These are phyloP conservation scores for Ascosphaera pollenicola DNA, from an alignment of 2,329 filamentous ascomycete species.

Conservation along the genomic window DNA sequence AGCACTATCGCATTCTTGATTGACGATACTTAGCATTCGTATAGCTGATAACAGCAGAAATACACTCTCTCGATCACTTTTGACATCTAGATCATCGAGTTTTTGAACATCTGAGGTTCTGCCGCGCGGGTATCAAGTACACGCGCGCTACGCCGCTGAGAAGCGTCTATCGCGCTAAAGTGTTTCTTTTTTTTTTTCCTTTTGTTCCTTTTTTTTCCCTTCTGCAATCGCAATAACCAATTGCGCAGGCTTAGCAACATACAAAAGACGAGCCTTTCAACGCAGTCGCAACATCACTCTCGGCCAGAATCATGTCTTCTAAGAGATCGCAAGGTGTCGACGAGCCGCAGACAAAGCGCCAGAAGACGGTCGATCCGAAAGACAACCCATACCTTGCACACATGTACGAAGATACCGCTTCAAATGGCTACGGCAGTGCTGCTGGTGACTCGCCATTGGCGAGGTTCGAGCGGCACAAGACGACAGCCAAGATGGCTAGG, in stretches of 20 bases:
- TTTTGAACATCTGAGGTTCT: too few species aligned
- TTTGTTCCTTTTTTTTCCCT: slow-evolving; percentile 6
- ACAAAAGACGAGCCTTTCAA: too few species aligned
- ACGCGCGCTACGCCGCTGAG: too few species aligned
- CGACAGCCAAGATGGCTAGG: slow-evolving; percentile 53
- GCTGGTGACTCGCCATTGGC: slow-evolving; percentile 29
- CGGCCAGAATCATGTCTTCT: slow-evolving; percentile 27
- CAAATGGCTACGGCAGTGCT: slow-evolving; percentile 14
- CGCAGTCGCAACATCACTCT: too few species aligned
- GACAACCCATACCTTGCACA: slow-evolving; percentile 84
- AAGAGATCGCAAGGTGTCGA: slow-evolving; percentile 31
- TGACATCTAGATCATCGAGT: too few species aligned
- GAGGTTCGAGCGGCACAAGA: slow-evolving; percentile 53
- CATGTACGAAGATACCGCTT: slow-evolving; percentile 38
- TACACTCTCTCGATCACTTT: too few species aligned
- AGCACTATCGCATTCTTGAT: too few species aligned
- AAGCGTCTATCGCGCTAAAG: too few species aligned
- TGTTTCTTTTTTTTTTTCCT: background rate
- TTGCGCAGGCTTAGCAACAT: too few species aligned
- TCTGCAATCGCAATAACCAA: background rate
- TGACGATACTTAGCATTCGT: too few species aligned
- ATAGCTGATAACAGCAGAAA: too few species aligned
- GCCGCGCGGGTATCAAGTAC: too few species aligned
- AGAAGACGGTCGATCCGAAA: slow-evolving; percentile 33
- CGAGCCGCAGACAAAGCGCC: slow-evolving; percentile 24